Base-by-base conservation (phyloP, 2,329 filamentous ascomycete genomes). In the Pseudogymnoascus sp. region DNA sequence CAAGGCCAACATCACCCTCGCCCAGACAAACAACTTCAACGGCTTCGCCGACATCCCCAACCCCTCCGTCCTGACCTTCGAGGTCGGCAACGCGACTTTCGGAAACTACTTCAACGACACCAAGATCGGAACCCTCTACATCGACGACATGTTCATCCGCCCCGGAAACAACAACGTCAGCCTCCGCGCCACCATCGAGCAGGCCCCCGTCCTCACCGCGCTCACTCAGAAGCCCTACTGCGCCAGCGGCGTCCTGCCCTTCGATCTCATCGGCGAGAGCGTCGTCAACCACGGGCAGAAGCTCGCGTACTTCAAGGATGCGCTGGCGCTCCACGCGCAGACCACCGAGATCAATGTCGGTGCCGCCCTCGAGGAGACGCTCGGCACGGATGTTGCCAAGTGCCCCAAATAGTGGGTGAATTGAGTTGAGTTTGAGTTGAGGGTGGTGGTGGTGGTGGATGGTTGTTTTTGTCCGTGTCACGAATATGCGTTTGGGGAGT, bases 21-120 rank as follows among this genome's bases (percentile, higher is more conserved):
- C 70, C 0, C 78, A 82, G 65, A 79, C 78, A 46, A 77, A 78
- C 64, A 87, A 86, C 71, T 77, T 85, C 68, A 70, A 78, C 26
- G 85, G 82, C 68, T 78, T 74, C 11, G 80, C 83, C 50, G 75
- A 71, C 65, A 83, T 88, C 60, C 83, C 83, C 65, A 88, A 87
- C 70, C 83, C 84, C 0, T 83, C 82, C 1, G 76, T 83, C 63
- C 75, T 85, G 73, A 83, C 79, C 4, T 73, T 86, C 63, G 73
- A 76, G 44, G 78, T 87, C 65, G 84, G 83, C 38, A 76, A 76
- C 60, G 69, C 80, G 4, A 77, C 77, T 26, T 59, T 59, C 26
- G 53, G 15, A 19, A 59, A 59, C 33, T 33, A 33, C 29, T 23
- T 59, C 7, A 10, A 59, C 5, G 1, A 21, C 7, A 5, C 1